Conservation (phyloP, 768 basidiomycete genomes). For the Leccinum ochraceum region DNA sequence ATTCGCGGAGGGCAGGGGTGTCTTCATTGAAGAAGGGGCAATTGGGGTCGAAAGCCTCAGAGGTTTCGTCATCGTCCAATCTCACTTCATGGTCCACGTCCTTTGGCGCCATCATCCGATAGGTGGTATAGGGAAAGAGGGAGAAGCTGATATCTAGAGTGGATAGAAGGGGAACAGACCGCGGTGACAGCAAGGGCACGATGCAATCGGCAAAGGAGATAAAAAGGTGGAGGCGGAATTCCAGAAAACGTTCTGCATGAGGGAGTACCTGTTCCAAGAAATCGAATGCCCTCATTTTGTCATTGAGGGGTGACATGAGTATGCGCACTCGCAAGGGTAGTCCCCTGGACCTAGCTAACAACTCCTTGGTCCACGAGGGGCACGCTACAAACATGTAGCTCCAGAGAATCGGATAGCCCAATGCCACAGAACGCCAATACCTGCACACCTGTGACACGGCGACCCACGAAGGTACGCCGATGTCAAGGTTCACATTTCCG, state of each 20-base stretch:
- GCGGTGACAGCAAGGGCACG: neutral
- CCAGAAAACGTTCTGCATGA: neutral
- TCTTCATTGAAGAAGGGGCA: neutral
- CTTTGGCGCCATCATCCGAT: neutral
- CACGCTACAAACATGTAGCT: constrained; percentile 2
- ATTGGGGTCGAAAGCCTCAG: neutral
- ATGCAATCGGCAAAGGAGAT: neutral
- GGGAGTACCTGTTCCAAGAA: neutral
- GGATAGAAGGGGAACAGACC: neutral
- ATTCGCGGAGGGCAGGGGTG: neutral
- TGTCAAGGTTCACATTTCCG: neutral
- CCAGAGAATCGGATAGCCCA: constrained; percentile 1
- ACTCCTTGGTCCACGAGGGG: neutral
- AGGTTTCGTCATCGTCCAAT: neutral
- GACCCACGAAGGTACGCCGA: neutral
- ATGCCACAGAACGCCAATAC: constrained; percentile 1
- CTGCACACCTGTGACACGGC: constrained; percentile 5
- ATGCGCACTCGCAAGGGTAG: neutral
- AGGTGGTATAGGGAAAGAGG: neutral
- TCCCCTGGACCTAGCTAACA: neutral
- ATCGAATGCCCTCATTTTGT: neutral
- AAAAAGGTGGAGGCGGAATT: neutral
- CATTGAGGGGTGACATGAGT: neutral
- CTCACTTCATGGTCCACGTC: neutral
- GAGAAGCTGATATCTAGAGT: neutral